Conservation (phyloP, 2,329 filamentous ascomycete species). For the Apiospora malaysiana region DNA sequence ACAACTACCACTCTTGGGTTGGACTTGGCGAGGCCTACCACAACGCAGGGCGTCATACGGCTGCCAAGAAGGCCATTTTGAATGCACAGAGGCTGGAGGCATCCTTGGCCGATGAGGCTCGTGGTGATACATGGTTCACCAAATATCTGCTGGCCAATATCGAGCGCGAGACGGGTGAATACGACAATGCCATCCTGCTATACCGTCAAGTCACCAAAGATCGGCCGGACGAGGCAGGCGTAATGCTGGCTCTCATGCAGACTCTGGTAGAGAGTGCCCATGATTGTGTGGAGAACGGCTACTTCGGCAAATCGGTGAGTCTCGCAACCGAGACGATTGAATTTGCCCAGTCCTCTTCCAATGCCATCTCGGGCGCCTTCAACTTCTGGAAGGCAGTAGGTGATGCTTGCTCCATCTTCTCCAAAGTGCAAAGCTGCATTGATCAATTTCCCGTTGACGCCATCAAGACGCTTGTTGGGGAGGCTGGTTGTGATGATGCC, state of each 20-base stretch:
- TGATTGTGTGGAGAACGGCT: conserved; percentile 77
- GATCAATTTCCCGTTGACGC: conserved; percentile 65
- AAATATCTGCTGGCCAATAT: conserved; percentile 97
- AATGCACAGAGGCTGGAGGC: conserved; percentile 81
- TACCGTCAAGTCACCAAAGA: conserved; percentile 76
- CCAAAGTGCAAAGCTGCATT: conserved; percentile 73
- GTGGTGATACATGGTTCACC: conserved; percentile 87
- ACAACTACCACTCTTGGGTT: conserved; percentile 95
- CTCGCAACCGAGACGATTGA: conserved; percentile 73
- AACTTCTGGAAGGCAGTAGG: conserved; percentile 95
- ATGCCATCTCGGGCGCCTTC: conserved; percentile 73
- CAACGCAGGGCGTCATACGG: conserved; percentile 89
- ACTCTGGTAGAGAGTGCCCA: conserved; percentile 84
- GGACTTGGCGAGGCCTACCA: conserved; percentile 98
- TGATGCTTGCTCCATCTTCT: conserved; percentile 86
- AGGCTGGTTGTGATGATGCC: conserved; percentile 54
- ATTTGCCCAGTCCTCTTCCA: conserved; percentile 67
- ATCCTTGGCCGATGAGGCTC: conserved; percentile 56
- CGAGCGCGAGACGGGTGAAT: conserved; percentile 89
- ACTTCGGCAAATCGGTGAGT: conserved; percentile 82
- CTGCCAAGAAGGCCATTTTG: conserved; percentile 89
- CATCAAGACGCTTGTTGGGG: conserved; percentile 64
- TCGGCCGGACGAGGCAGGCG: conserved; percentile 79
- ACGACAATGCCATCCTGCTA: conserved; percentile 78
- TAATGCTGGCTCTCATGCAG: conserved; percentile 86